phyloP scores from a whole-genome alignment of 2,329 filamentous ascomycete genomes.

The Nemania abortiva region DNA sequence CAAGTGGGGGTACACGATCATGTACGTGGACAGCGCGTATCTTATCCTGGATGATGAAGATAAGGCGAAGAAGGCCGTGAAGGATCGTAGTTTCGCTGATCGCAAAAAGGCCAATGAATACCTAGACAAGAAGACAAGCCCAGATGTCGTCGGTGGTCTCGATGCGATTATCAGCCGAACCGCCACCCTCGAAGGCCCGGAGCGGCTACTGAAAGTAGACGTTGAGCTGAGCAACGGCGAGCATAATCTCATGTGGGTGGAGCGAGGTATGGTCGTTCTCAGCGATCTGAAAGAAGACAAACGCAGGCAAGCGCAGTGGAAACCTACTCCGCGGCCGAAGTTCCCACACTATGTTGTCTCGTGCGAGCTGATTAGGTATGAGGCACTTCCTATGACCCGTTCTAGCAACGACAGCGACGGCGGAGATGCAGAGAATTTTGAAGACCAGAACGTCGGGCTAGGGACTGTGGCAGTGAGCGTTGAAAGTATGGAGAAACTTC shows the following conservation, averaged over 20 bases:
- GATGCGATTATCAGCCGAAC: conserved; percentile 34
- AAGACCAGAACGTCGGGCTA: neutral
- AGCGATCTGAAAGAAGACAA: conserved; percentile 15
- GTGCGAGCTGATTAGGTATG: conserved; percentile 40
- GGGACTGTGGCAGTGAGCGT: neutral
- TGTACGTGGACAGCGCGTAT: conserved; percentile 18
- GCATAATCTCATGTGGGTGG: conserved; percentile 42
- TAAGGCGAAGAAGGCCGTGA: conserved; percentile 1
- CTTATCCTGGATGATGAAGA: conserved; percentile 21
- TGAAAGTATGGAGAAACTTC: conserved; percentile 32
- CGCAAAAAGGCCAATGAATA: conserved; percentile 42
- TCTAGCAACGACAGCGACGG: neutral
- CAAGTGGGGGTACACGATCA: conserved; percentile 33
- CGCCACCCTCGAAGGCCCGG: conserved; percentile 25
- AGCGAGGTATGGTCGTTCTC: conserved; percentile 28
- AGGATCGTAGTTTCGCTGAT: conserved; percentile 28
- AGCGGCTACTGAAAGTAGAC: conserved; percentile 39
- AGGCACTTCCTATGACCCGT: neutral
- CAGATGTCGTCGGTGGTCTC: conserved; percentile 34
- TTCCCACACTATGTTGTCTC: conserved; percentile 43
- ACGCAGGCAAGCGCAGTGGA: conserved; percentile 38
- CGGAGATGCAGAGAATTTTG: neutral
- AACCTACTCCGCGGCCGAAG: conserved; percentile 24
- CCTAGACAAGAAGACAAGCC: conserved; percentile 33
- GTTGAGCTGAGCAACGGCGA: conserved; percentile 37